Percentiles rank a stretch among this genome's conserved stretches.
These are phyloP conservation scores for Miamiensis avidus DNA, from an alignment of 169 alveolate species.

Conservation along the genomic window DNA sequence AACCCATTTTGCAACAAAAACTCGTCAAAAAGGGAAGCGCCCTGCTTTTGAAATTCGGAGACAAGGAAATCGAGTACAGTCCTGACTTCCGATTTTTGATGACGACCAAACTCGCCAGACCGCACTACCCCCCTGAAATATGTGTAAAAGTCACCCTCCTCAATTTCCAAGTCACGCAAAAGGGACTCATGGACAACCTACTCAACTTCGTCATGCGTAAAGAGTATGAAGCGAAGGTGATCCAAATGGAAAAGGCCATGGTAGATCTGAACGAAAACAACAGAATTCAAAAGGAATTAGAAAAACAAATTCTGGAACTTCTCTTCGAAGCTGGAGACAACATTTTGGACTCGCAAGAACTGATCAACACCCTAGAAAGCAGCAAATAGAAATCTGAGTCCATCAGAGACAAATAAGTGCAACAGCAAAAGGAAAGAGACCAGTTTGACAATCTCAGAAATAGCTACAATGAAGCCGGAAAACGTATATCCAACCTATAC, in stretches of 20 bases:
- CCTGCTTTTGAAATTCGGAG: conserved; percentile 84
- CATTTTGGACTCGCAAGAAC: conserved; percentile 83
- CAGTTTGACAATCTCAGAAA: conserved; percentile 74
- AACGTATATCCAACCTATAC: conserved; percentile 81
- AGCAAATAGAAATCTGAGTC: conserved; percentile 76
- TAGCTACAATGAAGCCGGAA: conserved; percentile 76
- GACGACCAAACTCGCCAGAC: conserved; percentile 84
- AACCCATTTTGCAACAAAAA: conserved; percentile 75
- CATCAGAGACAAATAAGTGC: conserved; percentile 70
- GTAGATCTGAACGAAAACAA: conserved; percentile 65
- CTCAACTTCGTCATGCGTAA: conserved; percentile 74
- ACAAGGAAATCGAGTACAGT: conserved; percentile 84
- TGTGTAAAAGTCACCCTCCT: conserved; percentile 85
- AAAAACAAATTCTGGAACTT: conserved; percentile 80
- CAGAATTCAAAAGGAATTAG: conserved; percentile 68
- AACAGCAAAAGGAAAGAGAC: conserved; percentile 67
- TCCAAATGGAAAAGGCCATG: conserved; percentile 63
- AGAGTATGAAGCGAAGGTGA: conserved; percentile 69
- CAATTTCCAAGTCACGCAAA: conserved; percentile 86
- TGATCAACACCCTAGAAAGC: conserved; percentile 73
- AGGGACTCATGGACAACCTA: conserved; percentile 88
- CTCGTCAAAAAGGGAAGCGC: conserved; percentile 78
- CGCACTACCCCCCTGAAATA: conserved; percentile 85
- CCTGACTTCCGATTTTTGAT: conserved; percentile 78
- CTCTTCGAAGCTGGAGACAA: conserved; percentile 75